Evolutionary conservation across 2,329 filamentous ascomycete genomes (phyloP), one percentile per base, ranked within the genome.

Genomic region (Eurotiales sp.): DNA sequence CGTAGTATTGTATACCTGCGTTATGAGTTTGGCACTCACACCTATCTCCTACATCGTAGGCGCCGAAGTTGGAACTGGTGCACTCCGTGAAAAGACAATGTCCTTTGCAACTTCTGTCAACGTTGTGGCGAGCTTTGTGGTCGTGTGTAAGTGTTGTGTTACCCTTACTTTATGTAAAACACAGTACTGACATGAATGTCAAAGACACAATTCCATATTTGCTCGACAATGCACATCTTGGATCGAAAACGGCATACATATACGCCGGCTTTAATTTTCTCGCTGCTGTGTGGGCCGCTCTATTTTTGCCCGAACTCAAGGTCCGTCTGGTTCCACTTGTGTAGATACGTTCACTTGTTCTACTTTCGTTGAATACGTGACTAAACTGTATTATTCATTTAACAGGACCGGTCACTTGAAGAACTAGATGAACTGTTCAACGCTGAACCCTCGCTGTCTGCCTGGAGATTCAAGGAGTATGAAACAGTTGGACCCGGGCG

Each of bases 351-450:
- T n/a, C n/a, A n/a, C n/a, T n/a, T n/a, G n/a, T n/a, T n/a, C n/a
- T n/a, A n/a, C n/a, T n/a, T n/a, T n/a, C n/a, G n/a, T n/a, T n/a
- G n/a, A n/a, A n/a, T n/a, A n/a, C n/a, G n/a, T n/a, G n/a, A n/a
- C n/a, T n/a, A n/a, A n/a, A n/a, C n/a, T n/a, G n/a, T n/a, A n/a
- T n/a, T n/a, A n/a, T n/a, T n/a, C n/a, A n/a, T n/a, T n/a, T n/a
- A n/a, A 27, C 67, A 63, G 46, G 66, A 61, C 19, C 52, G 68
- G 30, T 66, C 65, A 7, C 69, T 64, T 55, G 62, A 61, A 17
- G 70, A 73, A 57, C 52, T 73, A 11, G 70, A 72, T 51, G 59
- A 70, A 8, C 43, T 74, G 41, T 74, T 74, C 53, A 60, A 69
- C 49, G 59, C 63, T 41, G 64, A 59, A 32, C n/a, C n/a, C n/a